Evolutionary conservation across 805 yeast genomes (phyloP).

Genomic region (Ogataea glucozyma): DNA sequence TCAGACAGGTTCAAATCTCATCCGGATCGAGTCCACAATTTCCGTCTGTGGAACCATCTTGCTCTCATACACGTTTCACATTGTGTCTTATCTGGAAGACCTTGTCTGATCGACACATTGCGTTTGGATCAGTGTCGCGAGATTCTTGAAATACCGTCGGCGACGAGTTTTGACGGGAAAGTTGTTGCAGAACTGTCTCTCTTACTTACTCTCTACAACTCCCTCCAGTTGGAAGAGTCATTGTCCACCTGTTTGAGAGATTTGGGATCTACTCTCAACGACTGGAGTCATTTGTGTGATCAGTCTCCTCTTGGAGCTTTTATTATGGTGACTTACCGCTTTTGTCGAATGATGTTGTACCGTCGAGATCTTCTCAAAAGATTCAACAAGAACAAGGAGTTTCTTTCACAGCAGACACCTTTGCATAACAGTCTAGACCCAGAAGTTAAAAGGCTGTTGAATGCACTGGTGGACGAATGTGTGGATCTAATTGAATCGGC

Average conservation of each 20-base stretch:
- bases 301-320: slow-evolving; percentile 21
- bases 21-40: slow-evolving; percentile 42
- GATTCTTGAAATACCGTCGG: slow-evolving; percentile 55
- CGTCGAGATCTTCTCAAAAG: slow-evolving; percentile 25
- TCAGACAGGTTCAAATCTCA: slow-evolving; percentile 28
- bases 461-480: slow-evolving; percentile 13
- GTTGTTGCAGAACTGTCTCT: slow-evolving; percentile 72
- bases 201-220: slow-evolving; percentile 58
- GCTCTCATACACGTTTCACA: slow-evolving; percentile 61
- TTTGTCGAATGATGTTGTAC: slow-evolving; percentile 27
- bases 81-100: slow-evolving; percentile 66
- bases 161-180: slow-evolving; percentile 73
- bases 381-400: slow-evolving; percentile 7
- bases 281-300: slow-evolving; percentile 31
- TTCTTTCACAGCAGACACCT: slow-evolving; percentile 7
- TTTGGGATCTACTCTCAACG: slow-evolving; percentile 23
- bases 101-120: slow-evolving; percentile 63
- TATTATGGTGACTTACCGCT: slow-evolving; percentile 21
- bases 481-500: slow-evolving; percentile 7
- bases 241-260: slow-evolving; percentile 26
- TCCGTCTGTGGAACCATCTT: slow-evolving; percentile 70
- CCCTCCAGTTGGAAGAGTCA: slow-evolving; percentile 43
- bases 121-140: slow-evolving; percentile 60
- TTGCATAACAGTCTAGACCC: not conserved
- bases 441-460: not conserved